These are phyloP conservation scores for Aspergillus arachidicola DNA, from an alignment of 2,329 filamentous ascomycete species.

Conservation along the genomic window DNA sequence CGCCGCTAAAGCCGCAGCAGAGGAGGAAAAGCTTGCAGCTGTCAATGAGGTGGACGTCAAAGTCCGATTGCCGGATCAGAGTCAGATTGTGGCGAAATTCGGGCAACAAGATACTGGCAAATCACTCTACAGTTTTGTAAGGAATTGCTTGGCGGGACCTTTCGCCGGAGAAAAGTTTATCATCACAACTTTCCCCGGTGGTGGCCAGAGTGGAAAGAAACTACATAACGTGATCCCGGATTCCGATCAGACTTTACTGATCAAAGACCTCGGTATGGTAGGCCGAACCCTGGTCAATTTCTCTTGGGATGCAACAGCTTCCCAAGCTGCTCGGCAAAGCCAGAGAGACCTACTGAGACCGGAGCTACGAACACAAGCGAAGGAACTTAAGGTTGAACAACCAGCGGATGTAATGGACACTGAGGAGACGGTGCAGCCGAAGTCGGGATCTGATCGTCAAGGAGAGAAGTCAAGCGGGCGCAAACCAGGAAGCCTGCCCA, in stretches of 20 bases:
- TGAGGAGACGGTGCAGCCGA: slow-evolving; percentile 42
- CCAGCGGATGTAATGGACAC: slow-evolving; percentile 56
- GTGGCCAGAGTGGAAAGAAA: slow-evolving; percentile 20
- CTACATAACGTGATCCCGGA: slow-evolving; percentile 39
- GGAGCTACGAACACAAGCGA: slow-evolving; percentile 64
- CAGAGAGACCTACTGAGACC: slow-evolving; percentile 60
- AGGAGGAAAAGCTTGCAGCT: slow-evolving; percentile 65
- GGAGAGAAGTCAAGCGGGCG: slow-evolving; percentile 33
- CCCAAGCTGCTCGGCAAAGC: slow-evolving; percentile 55
- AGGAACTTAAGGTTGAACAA: slow-evolving; percentile 59
- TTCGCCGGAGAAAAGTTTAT: slow-evolving; percentile 67
- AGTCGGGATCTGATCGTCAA: slow-evolving; percentile 34
- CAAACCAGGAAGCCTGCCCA: slow-evolving; percentile 56
- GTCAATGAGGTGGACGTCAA: slow-evolving; percentile 73
- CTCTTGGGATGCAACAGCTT: slow-evolving; percentile 68
- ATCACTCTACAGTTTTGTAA: slow-evolving; percentile 74
- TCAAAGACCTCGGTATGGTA: slow-evolving; percentile 70
- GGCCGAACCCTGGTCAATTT: slow-evolving; percentile 75
- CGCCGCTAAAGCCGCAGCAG: slow-evolving; percentile 67
- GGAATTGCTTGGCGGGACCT: slow-evolving; percentile 65
- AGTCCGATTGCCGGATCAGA: slow-evolving; percentile 86
- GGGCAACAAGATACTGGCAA: slow-evolving; percentile 68
- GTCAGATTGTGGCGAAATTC: slow-evolving; percentile 73
- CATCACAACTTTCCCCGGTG: slow-evolving; percentile 60
- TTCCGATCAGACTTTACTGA: slow-evolving; percentile 58